Evolutionary conservation across 495 filamentous ascomycete genomes (phyloP), one percentile per base, ranked within the genome.

Genomic region (Penicillium coprophilum): DNA sequence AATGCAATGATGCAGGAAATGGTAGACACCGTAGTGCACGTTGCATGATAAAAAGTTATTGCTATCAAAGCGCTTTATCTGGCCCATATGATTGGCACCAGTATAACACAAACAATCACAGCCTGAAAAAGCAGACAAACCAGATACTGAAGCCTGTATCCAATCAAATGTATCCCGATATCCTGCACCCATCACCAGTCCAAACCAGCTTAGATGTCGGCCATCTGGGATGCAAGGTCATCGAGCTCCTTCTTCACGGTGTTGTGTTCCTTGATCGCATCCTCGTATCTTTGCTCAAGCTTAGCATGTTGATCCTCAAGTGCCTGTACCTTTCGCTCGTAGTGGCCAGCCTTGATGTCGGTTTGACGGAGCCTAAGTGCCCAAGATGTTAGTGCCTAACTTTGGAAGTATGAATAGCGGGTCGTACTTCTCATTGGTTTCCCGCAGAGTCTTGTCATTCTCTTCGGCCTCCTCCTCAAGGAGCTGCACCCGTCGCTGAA

Each of bases 331-430:
- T 99, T 97, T 80, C 95, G 95, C 79, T 97, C 95, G 77, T 91
- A 96, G 82, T 99, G 94, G 58, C 93, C 95, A 70, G 94, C 91
- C 80, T 97, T 97, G 77, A 97, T 91, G 73, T 97, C 94, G 74
- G 94, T 97, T 78, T 96, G 92, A 66, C 95, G 91, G 66, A 97
- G 90, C 77, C 94, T 99, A 52, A 57, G 27, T 36, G 53, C 13
- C 19, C 44, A 17, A 20, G 49, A 43, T n/a, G 65, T 75, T 51
- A 71, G 64, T 43, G 39, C 46, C 6, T n/a, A 20, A 9, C 31
- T 46, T 38, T 12, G 19, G 19, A 28, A 20, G 30, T n/a, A 17
- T 5, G 20, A 40, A 31, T 15, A 13, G 8, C 45, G 32, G 43
- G 34, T 74, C 90, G 68, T 87, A 97, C 94, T 97, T 97, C 76